Base-by-base conservation (phyloP, 805 yeast genomes). In the Yarrowia phangngaensis region DNA sequence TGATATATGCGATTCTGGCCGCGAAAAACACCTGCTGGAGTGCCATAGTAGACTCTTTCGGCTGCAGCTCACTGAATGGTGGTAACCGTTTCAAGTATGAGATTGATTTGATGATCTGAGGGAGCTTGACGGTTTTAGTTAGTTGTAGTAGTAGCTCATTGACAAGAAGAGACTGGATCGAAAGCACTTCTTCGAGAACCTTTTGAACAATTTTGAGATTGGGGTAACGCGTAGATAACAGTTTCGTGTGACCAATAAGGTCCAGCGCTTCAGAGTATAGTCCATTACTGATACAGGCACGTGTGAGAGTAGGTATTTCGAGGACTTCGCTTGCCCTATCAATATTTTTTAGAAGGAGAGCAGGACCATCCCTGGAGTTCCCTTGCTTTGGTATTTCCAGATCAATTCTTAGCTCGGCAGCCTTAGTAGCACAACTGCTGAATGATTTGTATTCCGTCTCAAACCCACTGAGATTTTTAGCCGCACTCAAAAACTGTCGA, bases 251-350 rank as follows among this genome's bases (percentile, higher is more conserved):
- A 22, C 83, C 74, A 9, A 88, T 82, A 11, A 90, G 75, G 61
- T 90, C 95, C 26, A 90, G 73, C 8, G 96, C 88, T 59, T 88
- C 95, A 24, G 87, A 83, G 60, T 89, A 92, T 59, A 84, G 84
- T 0, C 95, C 95, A 36, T 83, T 82, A 38, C 78, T 72, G 8
- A 89, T 85, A 64, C 97, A 86, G n/a, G 89, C 79, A 38, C 80
- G 74, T 24, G 90, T 80, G 38, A 90, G 63, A 1, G 94, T 74
- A 1, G 98, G 97, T 24, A 92, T 67, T 59, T 86, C 95, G 55
- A 90, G 68, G 8, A 89, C 73, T 57, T 85, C 95, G 53, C 82
- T 74, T 8, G 89, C 71, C 29, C 79, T 76, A 53, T 82, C 88
- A 59, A 87, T 74, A 55, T 83, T 81, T 14, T 54, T 33, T 13